Base-by-base conservation (phyloP, 257 asterid species). In the Penstemon davidsonii region DNA sequence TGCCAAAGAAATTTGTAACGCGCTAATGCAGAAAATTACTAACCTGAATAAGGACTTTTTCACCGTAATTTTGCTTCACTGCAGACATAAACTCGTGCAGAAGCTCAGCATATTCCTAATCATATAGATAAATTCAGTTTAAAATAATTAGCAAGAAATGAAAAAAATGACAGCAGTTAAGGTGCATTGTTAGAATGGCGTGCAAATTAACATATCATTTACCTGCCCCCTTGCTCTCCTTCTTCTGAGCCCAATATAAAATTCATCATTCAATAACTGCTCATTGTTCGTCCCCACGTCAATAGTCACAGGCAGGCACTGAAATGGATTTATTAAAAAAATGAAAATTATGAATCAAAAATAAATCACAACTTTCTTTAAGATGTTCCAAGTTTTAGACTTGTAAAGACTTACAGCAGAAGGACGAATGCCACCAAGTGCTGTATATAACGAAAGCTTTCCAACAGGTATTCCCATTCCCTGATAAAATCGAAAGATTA, bases 391-490 rank as follows among this genome's bases (percentile, higher is more conserved):
- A 10, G 4, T 40, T 52, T 65, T n/a, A 39, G 45, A 39, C 52
- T 37, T 10, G 67, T 4, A 57, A 41, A 68, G 40, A 78, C 86
- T 78, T 81, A 83, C 88, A 60, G 97, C 96, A 43, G 99, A 94
- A 44, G 99, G 99, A 54, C 99, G 99, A 73, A 94, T 82, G 70
- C 99, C 99, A 60, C 99, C 99, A 42, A 94, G 95, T 61, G 99
- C 99, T 62, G 99, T 76, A 80, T 94, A 94, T 51, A 94, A 69
- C 58, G 99, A 88, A 68, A 94, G 99, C 80, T 94, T 94, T 52
- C 99, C 99, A 0, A 94, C 98, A 5, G 99, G 99, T 71, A 94
- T 94, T 15, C 99, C 99, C 99, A 94, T 94, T 74, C 99, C 99
- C 99, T 94, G 84, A 36, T 54, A 46, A 73, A 25, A 77, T 15